Conservation (phyloP, 768 basidiomycete genomes). For the Mrakia blollopis region DNA sequence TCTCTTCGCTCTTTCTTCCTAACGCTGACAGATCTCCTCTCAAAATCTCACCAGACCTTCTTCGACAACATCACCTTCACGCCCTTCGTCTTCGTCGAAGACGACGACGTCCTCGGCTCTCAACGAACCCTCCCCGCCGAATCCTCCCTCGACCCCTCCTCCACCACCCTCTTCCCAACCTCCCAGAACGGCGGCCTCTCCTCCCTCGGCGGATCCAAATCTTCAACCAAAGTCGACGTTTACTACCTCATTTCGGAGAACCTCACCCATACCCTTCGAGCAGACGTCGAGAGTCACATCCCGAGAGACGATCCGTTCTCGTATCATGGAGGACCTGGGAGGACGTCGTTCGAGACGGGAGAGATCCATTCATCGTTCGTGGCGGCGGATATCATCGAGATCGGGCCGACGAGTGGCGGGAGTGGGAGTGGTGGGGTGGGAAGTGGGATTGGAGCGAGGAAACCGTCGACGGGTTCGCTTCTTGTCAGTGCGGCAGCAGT, state of each 20-base stretch:
- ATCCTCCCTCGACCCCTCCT: constrained; percentile 9
- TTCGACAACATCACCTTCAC: constrained; percentile 95
- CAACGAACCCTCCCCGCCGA: constrained; percentile 28
- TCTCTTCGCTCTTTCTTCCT: background rate
- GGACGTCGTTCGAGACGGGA: constrained; percentile 58
- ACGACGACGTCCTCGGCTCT: constrained; percentile 44
- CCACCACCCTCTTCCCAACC: background rate
- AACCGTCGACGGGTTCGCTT: constrained; percentile 2
- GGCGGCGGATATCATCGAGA: constrained; percentile 51
- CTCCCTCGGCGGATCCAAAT: constrained; percentile 37
- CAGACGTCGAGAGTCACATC: constrained; percentile 58
- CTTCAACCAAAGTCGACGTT: constrained; percentile 74
- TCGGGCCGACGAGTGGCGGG: constrained; percentile 42
- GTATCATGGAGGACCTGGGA: constrained; percentile 55
- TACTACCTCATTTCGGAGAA: constrained; percentile 77
- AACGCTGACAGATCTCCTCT: background rate
- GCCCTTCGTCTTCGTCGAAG: constrained; percentile 91
- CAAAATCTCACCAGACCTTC: constrained; percentile 59
- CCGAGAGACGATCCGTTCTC: constrained; percentile 60
- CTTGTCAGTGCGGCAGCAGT: background rate
- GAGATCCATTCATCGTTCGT: constrained; percentile 63
- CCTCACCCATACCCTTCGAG: constrained; percentile 62
- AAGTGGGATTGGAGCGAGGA: background rate
- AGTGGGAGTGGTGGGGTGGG: background rate
- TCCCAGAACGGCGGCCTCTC: background rate